Evolutionary conservation across 495 filamentous ascomycete species (phyloP), one percentile per base, ranked within the genome.

Genomic region (Daldinia childiae): DNA sequence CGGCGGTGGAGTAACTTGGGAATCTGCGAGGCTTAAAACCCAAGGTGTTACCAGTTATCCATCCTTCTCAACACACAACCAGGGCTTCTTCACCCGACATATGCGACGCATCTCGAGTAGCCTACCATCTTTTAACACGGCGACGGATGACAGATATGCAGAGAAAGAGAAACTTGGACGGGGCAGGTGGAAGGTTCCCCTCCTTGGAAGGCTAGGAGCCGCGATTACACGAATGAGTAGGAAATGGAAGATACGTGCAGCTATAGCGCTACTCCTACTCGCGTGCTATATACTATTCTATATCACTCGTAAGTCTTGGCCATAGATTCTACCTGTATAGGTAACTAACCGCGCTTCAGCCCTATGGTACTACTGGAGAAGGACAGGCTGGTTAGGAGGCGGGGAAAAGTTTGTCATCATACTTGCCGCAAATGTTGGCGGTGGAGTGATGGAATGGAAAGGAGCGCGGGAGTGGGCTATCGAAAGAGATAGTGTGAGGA

Each of bases 361-460:
- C 43, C 63, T 84, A 43, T 74, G 82, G 68, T 85, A 86, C 64
- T 80, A 80, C 24, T 87, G 82, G 79, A 76, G 83, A 66, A 76
- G 83, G 78, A 68, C 79, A 1, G 62, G 75, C 60, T 80, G 79
- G 78, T 69, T 97, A 1, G 94, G 95, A 26, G 93, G 93, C 32
- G 95, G 96, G 1, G 88, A 87, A 71, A 98, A 97, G 76, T 93
- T 92, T 74, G 95, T 99, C 38, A 91, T 99, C 32, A 95, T 99
- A 69, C 83, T 98, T 8, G 94, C 90, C 38, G 94, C 95, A 52
- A 99, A 99, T 76, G 87, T 94, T 62, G 95, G 96, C 30, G 95
- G 95, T 58, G 95, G 95, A 55, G 95, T 99, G 6, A 98, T 98
- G 95, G 95, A 97, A 77, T 97, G 92, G 94, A 99, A 99, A 78